Base-by-base conservation (phyloP, 306 rosid species). In the Rosa persica region DNA sequence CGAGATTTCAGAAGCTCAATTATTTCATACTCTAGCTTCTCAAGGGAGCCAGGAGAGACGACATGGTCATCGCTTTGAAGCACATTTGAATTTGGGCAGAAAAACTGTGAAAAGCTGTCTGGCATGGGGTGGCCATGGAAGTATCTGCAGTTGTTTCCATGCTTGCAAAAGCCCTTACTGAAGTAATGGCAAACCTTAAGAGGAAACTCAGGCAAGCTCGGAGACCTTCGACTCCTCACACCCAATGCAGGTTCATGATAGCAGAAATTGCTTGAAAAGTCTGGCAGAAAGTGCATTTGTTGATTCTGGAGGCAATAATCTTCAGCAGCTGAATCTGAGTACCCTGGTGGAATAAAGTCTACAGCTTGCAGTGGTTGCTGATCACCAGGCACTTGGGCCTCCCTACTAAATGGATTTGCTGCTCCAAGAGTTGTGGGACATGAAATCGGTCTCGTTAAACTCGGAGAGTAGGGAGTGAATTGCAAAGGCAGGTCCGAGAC, bases 121-220 rank as follows among this genome's bases (percentile, higher is more conserved):
- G 77, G 39, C 73, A 55, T 43, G 57, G 83, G 80, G 17, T 76
- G 79, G 22, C 79, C 77, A 76, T 86, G 89, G 46, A 86, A 72
- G 76, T 86, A 86, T 65, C 89, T 46, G 49, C 89, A 86, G 69
- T 73, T 81, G 70, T 51, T 79, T 49, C 89, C 89, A 57, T 84
- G 89, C 68, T 84, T 86, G 67, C 89, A 86, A 38, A 81, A 86
- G 25, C 89, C 89, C 78, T 86, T 84, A n/a, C 47, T 79, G 60
- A 86, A 86, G 78, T 83, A 86, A 76, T 81, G 87, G 71, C 89
- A 86, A 12, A 81, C 78, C 82, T 81, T 83, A 5, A 72, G 67
- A 27, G 87, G 87, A 67, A 81, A 83, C 20, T 81, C 86, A n/a
- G 86, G 82, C 76, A 82, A 67, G 79, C 86, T 82, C 1, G 89